phyloP scores from a whole-genome alignment of 805 yeast genomes.

The Ogataea glucozyma region DNA sequence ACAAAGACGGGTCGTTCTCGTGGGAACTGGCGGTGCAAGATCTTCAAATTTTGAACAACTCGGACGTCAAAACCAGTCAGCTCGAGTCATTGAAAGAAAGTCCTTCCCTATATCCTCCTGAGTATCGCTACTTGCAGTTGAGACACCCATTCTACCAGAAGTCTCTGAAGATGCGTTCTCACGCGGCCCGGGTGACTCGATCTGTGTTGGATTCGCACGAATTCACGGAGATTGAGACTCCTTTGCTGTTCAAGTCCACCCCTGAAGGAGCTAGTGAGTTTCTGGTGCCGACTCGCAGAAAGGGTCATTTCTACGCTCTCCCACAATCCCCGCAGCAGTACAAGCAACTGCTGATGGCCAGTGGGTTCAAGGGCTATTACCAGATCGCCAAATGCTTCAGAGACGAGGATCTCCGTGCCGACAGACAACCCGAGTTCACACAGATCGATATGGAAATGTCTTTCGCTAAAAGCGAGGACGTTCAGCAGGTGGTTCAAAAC shows the following conservation, averaged over 20 bases:
- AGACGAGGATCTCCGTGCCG: conserved; percentile 92
- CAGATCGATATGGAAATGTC: conserved; percentile 96
- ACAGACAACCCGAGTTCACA: conserved; percentile 97
- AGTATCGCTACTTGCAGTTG: conserved; percentile 78
- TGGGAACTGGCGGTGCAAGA: conserved; percentile 62
- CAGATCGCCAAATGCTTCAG: conserved; percentile 94
- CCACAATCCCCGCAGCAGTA: conserved; percentile 99
- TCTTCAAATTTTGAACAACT: conserved; percentile 58
- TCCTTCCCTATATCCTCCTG: conserved; percentile 68
- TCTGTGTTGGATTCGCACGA: conserved; percentile 36
- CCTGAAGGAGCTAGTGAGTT: conserved; percentile 99
- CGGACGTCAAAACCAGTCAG: conserved; percentile 64
- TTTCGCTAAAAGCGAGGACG: conserved; percentile 69
- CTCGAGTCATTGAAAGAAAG: conserved; percentile 57
- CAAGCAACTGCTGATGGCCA: conserved; percentile 91
- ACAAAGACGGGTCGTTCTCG: conserved; percentile 23
- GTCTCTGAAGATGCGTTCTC: conserved; percentile 56
- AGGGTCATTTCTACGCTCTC: conserved; percentile 70
- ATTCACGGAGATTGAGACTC: conserved; percentile 90
- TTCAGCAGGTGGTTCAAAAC: conserved; percentile 61
- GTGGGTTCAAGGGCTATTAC: conserved; percentile 83
- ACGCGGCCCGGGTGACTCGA: conserved; percentile 48
- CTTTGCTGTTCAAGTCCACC: conserved; percentile 88
- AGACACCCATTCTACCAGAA: conserved; percentile 59
- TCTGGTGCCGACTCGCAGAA: conserved; percentile 82